Evolutionary conservation across 257 asterid species (phyloP), one percentile per base, ranked within the genome.

Genomic region (Lithospermum erythrorhizon): DNA sequence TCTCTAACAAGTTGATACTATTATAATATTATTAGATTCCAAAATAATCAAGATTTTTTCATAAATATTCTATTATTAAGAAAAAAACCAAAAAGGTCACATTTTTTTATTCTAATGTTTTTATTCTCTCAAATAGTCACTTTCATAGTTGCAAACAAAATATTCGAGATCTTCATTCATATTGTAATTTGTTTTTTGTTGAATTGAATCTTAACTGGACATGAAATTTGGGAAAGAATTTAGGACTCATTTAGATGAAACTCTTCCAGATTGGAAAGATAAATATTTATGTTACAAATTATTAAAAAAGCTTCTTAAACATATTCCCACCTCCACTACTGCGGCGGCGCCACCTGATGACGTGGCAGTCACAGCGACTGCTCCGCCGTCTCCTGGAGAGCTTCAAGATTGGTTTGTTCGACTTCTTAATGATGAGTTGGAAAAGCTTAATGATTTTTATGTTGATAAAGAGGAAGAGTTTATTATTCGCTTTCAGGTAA

Each of bases 221-320:
- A 84, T 89, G 99, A 86, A 89, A 79, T 89, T 93, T 57, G 99
- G 97, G 56, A 89, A 88, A 68, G 87, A 82, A 58, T 88, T 91
- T 19, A 68, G 68, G 53, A 83, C 65, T 29, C 93, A 93, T 73
- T 62, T 89, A 37, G 94, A 83, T 64, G 83, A 84, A 73, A 89
- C 95, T 75, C 83, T 89, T 61, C 97, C 98, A 11, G 83, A 77
- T 63, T 93, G 98, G 98, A 93, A 90, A 76, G 89, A 83, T 84
- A 81, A 89, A 76, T 84, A 71, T 61, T 63, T 93, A 76, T 71
- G 93, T 55, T 91, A 88, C 90, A 91, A 91, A 76, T 81, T 72
- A n/a, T 65, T 88, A 61, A 91, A 91, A 81, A 88, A 88, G 78
- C 85, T 84, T 65, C 84, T 93, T 66, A 93, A 93, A 72, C 66